Base-by-base conservation (phyloP, 2,329 filamentous ascomycete genomes). In the Erysiphe pulchra region DNA sequence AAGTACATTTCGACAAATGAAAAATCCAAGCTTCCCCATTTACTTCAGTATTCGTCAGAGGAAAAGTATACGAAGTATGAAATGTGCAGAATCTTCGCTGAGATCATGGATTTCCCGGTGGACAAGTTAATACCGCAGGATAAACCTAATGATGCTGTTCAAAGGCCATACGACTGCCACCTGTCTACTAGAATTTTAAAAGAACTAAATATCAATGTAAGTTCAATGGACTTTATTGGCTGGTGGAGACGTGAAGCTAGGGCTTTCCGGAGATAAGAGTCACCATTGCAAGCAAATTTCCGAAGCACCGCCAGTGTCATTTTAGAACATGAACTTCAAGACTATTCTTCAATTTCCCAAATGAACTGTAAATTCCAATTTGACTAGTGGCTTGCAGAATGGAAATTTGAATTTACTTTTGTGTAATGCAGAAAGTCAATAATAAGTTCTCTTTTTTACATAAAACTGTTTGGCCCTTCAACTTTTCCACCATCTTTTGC, bases 11-110 rank as follows among this genome's bases (percentile, higher is more conserved):
- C 58, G 4, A 61, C 65, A 12, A 55, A 59, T 36, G 64, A 70
- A 34, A 62, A 66, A 44, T 59, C 64, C 11, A 57, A 63, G 14
- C 62, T 92, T 36, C 85, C 85, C 0, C 63, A 57, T 28, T 71
- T 85, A 39, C 66, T 93, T 16, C 85, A 94, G 46, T 92, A 92
- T 62, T 82, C 79, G 2, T 84, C 82, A 41, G 83, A 93, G 61
- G 81, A 92, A 53, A 72, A 68, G 51, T 80, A 77, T 66, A 93
- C 85, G 42, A 93, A 93, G 64, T 92, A 86, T 60, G 76, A 87
- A 59, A 92, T 94, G 47, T 86, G 81, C 59, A 65, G 82, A 61
- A 63, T 70, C 10, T 77, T 93, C 56, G 79, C 75, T 4, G 75
- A 84, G 48, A 82, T 92, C 48, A 75, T 92, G 69, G 82, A 78